Conservation (phyloP, 2,329 filamentous ascomycete genomes). For the Epichloe sibirici region DNA sequence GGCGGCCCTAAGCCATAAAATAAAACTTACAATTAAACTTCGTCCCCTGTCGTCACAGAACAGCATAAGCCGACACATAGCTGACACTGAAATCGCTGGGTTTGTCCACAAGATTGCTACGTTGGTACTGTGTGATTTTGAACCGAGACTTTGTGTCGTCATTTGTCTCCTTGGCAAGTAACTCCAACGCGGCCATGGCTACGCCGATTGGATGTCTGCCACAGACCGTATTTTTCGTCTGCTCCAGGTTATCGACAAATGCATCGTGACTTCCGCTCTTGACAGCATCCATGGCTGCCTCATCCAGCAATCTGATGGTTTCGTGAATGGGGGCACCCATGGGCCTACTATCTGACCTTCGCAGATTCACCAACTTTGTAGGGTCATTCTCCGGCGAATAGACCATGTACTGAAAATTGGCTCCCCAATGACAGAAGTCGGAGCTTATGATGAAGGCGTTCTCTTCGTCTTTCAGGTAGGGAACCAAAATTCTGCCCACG, state of each 20-base stretch:
- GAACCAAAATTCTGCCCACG: constrained; percentile 59
- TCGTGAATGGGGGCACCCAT: constrained; percentile 55
- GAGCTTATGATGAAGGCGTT: constrained; percentile 85
- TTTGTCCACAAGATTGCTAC: constrained; percentile 62
- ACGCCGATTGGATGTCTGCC: constrained; percentile 91
- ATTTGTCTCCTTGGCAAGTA: constrained; percentile 31
- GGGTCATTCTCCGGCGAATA: constrained; percentile 42
- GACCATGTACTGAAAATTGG: constrained; percentile 67
- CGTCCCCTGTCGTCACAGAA: constrained; percentile 35
- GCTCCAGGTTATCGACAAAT: constrained; percentile 56
- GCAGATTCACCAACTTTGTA: constrained; percentile 27
- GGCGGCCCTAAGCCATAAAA: no score
- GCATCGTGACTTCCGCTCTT: constrained; percentile 58
- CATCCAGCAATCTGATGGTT: constrained; percentile 70
- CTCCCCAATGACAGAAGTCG: constrained; percentile 95
- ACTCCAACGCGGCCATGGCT: constrained; percentile 76
- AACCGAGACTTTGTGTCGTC: constrained; percentile 45
- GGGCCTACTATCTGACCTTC: constrained; percentile 20
- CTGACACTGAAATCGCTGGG: constrained; percentile 76
- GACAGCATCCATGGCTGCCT: constrained; percentile 73
- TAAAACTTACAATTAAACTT: not conserved
- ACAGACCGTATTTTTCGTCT: constrained; percentile 85
- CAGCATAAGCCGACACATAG: constrained; percentile 85
- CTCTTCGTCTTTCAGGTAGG: constrained; percentile 61
- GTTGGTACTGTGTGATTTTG: constrained; percentile 73